These are phyloP conservation scores for Achaetomiella virescens DNA, from an alignment of 495 filamentous ascomycete species.

Conservation along the genomic window DNA sequence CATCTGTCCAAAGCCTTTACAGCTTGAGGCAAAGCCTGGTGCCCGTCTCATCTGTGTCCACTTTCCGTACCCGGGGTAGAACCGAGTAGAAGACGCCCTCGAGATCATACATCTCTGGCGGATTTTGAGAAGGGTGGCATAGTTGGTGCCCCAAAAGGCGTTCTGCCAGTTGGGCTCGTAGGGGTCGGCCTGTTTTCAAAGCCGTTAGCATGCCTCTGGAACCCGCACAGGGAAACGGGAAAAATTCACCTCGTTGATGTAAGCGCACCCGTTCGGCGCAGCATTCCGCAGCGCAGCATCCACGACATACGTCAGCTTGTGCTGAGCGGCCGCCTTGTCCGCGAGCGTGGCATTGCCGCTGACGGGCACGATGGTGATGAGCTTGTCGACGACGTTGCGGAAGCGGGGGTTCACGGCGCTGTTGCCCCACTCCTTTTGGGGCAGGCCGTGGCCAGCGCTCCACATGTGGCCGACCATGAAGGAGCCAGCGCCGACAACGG, in stretches of 20 bases:
- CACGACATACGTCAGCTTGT: constrained; percentile 38
- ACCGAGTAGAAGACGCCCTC: constrained; percentile 45
- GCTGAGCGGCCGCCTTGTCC: constrained; percentile 33
- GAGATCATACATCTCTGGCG: constrained; percentile 55
- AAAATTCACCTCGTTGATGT: constrained; percentile 38
- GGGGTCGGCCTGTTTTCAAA: constrained; percentile 39
- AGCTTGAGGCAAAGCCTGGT: constrained; percentile 38
- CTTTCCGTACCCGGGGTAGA: constrained; percentile 39
- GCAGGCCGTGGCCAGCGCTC: constrained; percentile 38
- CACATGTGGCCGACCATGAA: constrained; percentile 47
- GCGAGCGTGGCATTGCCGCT: constrained; percentile 29
- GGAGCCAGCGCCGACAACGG: constrained; percentile 27
- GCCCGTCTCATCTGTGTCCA: constrained; percentile 41
- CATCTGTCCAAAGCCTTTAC: not conserved
- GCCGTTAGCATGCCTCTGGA: constrained; percentile 6
- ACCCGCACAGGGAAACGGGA: not conserved
- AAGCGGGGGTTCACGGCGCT: constrained; percentile 38
- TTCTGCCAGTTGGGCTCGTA: constrained; percentile 50
- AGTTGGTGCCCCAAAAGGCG: constrained; percentile 51
- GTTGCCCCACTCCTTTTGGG: constrained; percentile 24
- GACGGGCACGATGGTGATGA: constrained; percentile 38
- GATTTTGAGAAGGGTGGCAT: constrained; percentile 38
- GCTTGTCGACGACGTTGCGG: constrained; percentile 42
- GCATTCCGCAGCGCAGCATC: constrained; percentile 41
- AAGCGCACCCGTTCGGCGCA: constrained; percentile 36